Evolutionary conservation across 108 stramenopile genomes (phyloP).

Genomic region (Cylindrotheca closterium): DNA sequence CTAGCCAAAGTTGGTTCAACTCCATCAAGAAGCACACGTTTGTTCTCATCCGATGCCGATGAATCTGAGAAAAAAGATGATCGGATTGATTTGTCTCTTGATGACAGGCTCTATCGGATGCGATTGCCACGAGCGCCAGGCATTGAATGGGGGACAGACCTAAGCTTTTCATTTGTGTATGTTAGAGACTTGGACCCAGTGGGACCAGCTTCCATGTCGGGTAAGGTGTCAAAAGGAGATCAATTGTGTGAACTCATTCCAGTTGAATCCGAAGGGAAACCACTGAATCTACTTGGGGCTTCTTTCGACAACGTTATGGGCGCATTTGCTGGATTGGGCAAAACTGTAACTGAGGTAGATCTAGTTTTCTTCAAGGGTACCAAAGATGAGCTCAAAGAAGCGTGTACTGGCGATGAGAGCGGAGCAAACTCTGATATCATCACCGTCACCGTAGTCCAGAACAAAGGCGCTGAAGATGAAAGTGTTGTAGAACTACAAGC

Average conservation of each 20-base stretch:
- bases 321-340: conserved; percentile 71
- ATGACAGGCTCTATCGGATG: conserved; percentile 70
- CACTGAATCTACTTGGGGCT: conserved; percentile 67
- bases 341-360: conserved; percentile 63
- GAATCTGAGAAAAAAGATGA: conserved; percentile 1
- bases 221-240: conserved; percentile 67
- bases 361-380: conserved; percentile 89
- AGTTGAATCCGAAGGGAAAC: conserved; percentile 13
- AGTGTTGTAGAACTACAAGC: conserved; percentile 39
- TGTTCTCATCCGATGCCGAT: too few relatives aligned
- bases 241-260: conserved; percentile 82
- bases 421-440: conserved; percentile 38
- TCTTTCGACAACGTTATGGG: conserved; percentile 89
- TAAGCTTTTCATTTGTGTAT: conserved; percentile 92
- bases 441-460: conserved; percentile 80
- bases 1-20: too few relatives aligned
- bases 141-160: conserved; percentile 93
- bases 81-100: conserved; percentile 51
- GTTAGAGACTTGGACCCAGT: conserved; percentile 83
- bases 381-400: conserved; percentile 80
- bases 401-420: conserved; percentile 38
- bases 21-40: too few relatives aligned
- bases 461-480: conserved; percentile 67
- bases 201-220: conserved; percentile 70
- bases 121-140: conserved; percentile 80